Conservation (phyloP, 257 asterid species). For the Lycium barbarum region DNA sequence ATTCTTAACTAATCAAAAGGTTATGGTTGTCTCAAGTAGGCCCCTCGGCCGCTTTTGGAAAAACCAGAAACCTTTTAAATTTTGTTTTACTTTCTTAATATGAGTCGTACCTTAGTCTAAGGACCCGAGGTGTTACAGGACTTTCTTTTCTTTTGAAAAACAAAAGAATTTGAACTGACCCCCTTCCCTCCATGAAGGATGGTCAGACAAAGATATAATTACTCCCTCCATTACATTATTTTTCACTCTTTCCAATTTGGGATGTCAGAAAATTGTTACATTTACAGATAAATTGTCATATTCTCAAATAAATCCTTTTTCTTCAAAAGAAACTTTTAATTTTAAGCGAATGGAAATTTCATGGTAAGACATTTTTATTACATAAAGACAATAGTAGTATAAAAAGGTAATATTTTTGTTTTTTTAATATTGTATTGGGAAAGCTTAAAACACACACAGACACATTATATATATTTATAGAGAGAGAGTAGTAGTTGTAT, state of each 20-base stretch:
- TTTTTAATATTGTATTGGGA: background rate
- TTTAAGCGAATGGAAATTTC: conserved; percentile 6
- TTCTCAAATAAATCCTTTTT: background rate
- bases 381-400: background rate
- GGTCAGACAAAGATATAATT: background rate
- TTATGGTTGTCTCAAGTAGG: no score
- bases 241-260: background rate
- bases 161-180: background rate
- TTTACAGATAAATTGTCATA: background rate
- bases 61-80: no score
- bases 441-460: background rate
- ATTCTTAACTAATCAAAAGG: no score
- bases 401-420: background rate
- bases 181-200: background rate
- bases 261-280: background rate
- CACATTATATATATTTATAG: background rate
- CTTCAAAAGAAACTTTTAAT: conserved; percentile 16
- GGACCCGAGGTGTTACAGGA: no score
- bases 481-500: background rate
- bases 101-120: no score
- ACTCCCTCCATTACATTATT: background rate
- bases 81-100: no score
- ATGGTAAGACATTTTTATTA: background rate
- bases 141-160: background rate
- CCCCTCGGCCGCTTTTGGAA: no score